Conservation (phyloP, 2,329 filamentous ascomycete genomes). For the Ceratocystis alfenasii region DNA sequence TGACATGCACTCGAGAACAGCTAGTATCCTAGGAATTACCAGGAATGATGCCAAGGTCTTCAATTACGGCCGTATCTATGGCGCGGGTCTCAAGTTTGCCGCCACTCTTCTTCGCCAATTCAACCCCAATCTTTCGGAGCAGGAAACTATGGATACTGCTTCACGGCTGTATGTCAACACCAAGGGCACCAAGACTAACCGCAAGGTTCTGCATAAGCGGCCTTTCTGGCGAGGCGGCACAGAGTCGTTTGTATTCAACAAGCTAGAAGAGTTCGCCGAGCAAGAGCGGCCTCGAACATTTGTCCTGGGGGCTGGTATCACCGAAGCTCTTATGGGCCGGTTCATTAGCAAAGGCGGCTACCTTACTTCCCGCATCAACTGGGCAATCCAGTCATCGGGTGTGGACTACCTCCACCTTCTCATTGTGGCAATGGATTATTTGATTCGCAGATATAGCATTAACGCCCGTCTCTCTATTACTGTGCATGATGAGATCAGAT, state of each 20-base stretch:
- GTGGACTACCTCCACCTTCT: slow-evolving; percentile 95
- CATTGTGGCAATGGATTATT: slow-evolving; percentile 88
- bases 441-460: slow-evolving; percentile 74
- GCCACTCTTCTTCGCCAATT: slow-evolving; percentile 84
- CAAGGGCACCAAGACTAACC: slow-evolving; percentile 75
- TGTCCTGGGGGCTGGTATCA: slow-evolving; percentile 87
- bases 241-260: slow-evolving; percentile 97
- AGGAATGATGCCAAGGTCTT: slow-evolving; percentile 95
- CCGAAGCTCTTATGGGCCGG: slow-evolving; percentile 80
- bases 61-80: slow-evolving; percentile 97
- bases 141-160: slow-evolving; percentile 63
- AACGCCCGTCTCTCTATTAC: slow-evolving; percentile 79
- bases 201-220: slow-evolving; percentile 57
- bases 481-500: slow-evolving; percentile 95
- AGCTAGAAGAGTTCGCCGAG: slow-evolving; percentile 92
- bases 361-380: slow-evolving; percentile 94
- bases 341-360: slow-evolving; percentile 84
- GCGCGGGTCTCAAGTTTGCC: slow-evolving; percentile 90
- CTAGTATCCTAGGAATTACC: slow-evolving; percentile 81
- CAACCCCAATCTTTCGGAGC: slow-evolving; percentile 71
- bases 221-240: slow-evolving; percentile 93
- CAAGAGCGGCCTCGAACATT: slow-evolving; percentile 84
- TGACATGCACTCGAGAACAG: slow-evolving; percentile 88
- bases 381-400: slow-evolving; percentile 95
- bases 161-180: slow-evolving; percentile 74